These are phyloP conservation scores for Wickerhamomyces bisporus DNA, from an alignment of 805 yeast genomes.

Conservation along the genomic window DNA sequence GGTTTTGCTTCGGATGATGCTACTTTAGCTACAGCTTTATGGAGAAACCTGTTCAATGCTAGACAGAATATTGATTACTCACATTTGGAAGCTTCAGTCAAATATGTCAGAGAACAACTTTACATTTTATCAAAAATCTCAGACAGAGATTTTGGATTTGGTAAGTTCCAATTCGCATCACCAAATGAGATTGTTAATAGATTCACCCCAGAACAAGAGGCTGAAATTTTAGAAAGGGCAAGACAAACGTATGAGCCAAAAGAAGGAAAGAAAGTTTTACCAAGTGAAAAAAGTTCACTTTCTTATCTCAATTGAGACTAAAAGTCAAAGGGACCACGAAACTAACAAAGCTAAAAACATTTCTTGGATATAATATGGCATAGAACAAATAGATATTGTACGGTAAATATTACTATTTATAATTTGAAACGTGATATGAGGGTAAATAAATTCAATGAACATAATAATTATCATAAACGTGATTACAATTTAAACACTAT, in stretches of 20 bases:
- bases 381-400: too few relatives aligned
- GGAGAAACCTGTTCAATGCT: conserved; percentile 91
- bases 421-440: too few relatives aligned
- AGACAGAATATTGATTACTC: conserved; percentile 74
- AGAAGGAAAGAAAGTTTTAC: conserved; percentile 38
- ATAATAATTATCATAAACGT: too few relatives aligned
- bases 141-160: conserved; percentile 91
- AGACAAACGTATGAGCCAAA: conserved; percentile 42
- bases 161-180: conserved; percentile 78
- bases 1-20: conserved; percentile 78
- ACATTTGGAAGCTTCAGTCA: conserved; percentile 83
- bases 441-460: too few relatives aligned
- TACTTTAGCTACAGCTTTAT: conserved; percentile 69
- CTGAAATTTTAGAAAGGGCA: conserved; percentile 43
- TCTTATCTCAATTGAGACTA: conserved; percentile 39
- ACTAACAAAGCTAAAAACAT: too few relatives aligned
- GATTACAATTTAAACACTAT: too few relatives aligned
- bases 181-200: conserved; percentile 76
- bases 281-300: conserved; percentile 53
- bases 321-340: too few relatives aligned
- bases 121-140: conserved; percentile 81
- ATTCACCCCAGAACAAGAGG: conserved; percentile 60
- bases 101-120: conserved; percentile 83
- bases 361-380: too few relatives aligned
- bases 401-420: too few relatives aligned